Evolutionary conservation across 2,329 filamentous ascomycete species (phyloP).

Genomic region (Lachnum nothofagi): DNA sequence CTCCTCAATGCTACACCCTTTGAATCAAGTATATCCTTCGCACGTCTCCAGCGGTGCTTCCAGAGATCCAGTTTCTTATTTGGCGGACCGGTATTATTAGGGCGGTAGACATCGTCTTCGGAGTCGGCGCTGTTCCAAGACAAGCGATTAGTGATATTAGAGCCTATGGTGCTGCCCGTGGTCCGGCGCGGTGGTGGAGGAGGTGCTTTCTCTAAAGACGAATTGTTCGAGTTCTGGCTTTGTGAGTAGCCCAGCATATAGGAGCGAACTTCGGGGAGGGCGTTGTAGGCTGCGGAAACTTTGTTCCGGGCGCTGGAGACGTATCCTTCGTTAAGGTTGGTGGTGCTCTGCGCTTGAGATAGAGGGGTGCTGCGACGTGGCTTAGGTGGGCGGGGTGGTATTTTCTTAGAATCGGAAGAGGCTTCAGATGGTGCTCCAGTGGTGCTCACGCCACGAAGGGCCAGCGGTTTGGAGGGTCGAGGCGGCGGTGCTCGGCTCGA

Average conservation of each 20-base stretch:
- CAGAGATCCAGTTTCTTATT: conserved; percentile 72
- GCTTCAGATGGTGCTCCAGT: conserved; percentile 29
- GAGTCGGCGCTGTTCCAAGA: conserved; percentile 26
- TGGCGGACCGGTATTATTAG: conserved; percentile 18
- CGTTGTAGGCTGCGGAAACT: conserved; percentile 30
- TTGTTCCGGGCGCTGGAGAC: conserved; percentile 28
- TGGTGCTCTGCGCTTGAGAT: conserved; percentile 25
- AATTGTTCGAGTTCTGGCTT: conserved; percentile 5
- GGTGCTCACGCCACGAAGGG: conserved; percentile 43
- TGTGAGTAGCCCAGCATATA: conserved; percentile 24
- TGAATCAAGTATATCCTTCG: conserved; percentile 57
- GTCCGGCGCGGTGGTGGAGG: conserved; percentile 21
- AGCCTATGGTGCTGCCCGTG: conserved; percentile 1
- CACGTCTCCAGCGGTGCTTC: conserved; percentile 61
- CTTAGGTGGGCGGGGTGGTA: conserved; percentile 34
- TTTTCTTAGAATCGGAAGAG: conserved; percentile 38
- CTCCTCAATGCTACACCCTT: conserved; percentile 64
- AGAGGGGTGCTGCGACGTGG: conserved; percentile 24
- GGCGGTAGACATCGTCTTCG: conserved; percentile 25
- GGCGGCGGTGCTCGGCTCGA: conserved; percentile 41
- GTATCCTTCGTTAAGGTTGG: conserved; percentile 27
- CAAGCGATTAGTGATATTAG: conserved; percentile 15
- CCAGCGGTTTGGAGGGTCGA: conserved; percentile 53
- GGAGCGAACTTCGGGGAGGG: conserved; percentile 30
- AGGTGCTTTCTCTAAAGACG: conserved; percentile 16